Conservation (phyloP, 768 basidiomycete species). For the Agrocybe chaxingu region DNA sequence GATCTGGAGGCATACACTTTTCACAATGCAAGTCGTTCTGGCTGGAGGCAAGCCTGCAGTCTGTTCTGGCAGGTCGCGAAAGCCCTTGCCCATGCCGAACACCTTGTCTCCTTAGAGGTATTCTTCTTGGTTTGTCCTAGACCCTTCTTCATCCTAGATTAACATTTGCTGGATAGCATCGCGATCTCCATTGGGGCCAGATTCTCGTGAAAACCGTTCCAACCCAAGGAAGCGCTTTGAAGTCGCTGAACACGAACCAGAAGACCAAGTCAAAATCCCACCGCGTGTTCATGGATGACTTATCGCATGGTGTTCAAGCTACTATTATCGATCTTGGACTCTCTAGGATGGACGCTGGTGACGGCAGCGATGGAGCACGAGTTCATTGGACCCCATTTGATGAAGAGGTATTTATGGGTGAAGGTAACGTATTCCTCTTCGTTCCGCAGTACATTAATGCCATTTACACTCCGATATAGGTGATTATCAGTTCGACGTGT, state of each 20-base stretch:
- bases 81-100: constrained; percentile 77
- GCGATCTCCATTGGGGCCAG: constrained; percentile 98
- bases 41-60: constrained; percentile 85
- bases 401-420: constrained; percentile 86
- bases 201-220: constrained; percentile 72
- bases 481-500: constrained; percentile 93
- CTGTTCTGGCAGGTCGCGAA: constrained; percentile 90
- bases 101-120: constrained; percentile 84
- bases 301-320: constrained; percentile 62
- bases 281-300: constrained; percentile 61
- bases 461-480: constrained; percentile 36
- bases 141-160: neutral
- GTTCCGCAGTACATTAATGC: too few species aligned
- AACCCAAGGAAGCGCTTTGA: constrained; percentile 24
- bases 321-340: constrained; percentile 95
- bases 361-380: constrained; percentile 38
- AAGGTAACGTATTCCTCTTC: constrained; percentile 45
- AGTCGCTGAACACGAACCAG: constrained; percentile 32
- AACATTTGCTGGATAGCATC: constrained; percentile 60
- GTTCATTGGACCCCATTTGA: constrained; percentile 83
- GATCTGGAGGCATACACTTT: constrained; percentile 89
- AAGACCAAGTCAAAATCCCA: constrained; percentile 18
- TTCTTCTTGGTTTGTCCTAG: constrained; percentile 13
- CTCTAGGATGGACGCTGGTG: constrained; percentile 72
- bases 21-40: constrained; percentile 45